A percentile compares a stretch with the other conserved stretches of the same genome.
Evolutionary conservation across 2,329 filamentous ascomycete species (phyloP).

Genomic region (Pseudocercospora vitis): DNA sequence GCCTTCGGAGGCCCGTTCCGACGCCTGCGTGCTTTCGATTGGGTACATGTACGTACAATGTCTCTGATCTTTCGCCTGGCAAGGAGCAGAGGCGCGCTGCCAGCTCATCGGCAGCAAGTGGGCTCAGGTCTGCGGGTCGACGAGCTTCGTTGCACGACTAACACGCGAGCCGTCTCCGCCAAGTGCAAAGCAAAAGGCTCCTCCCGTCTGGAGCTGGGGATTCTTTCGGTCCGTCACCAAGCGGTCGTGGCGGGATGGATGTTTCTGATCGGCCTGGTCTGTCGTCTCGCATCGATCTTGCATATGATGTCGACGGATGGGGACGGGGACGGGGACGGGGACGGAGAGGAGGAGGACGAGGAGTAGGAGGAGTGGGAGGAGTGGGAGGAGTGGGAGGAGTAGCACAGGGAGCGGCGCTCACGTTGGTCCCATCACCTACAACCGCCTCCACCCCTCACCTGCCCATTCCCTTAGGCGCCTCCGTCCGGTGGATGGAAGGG

Average conservation of each 20-base stretch:
- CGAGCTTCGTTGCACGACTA: not conserved
- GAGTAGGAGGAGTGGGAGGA: no score
- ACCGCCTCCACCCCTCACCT: no score
- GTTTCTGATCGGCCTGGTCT: not conserved
- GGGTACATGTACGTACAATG: not conserved
- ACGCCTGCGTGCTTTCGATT: slow-evolving; percentile 8
- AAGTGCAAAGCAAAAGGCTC: slow-evolving; percentile 5
- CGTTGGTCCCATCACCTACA: no score
- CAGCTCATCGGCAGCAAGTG: slow-evolving; percentile 10
- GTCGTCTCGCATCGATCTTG: no score
- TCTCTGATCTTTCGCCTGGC: not conserved
- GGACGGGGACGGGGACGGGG: no score
- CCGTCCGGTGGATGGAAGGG: no score
- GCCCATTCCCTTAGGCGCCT: no score
- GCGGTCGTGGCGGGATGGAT: no score
- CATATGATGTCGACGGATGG: no score
- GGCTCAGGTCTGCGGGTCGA: not conserved
- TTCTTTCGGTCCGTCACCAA: slow-evolving; percentile 1
- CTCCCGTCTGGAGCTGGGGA: slow-evolving; percentile 3
- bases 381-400: no score
- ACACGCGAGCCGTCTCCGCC: slow-evolving; percentile 3
- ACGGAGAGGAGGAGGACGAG: no score
- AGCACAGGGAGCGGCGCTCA: no score
- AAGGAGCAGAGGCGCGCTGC: slow-evolving; percentile 12
- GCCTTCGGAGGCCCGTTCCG: slow-evolving; percentile 9